phyloP scores from a whole-genome alignment of 345 rosid species.

The Hibiscus mutabilis region DNA sequence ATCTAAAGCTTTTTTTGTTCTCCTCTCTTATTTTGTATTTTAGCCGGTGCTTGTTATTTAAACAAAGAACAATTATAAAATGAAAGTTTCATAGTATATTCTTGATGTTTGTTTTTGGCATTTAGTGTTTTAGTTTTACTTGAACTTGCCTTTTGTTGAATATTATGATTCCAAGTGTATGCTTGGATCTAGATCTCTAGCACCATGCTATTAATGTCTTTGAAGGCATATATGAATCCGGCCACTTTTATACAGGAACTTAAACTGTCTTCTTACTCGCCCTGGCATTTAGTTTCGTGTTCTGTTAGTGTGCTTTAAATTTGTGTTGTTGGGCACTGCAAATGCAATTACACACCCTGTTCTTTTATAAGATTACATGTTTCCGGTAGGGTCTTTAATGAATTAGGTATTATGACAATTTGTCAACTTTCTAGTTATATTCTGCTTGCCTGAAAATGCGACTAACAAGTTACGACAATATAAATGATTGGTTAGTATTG shows the following conservation, averaged over 20 bases:
- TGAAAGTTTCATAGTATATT: constrained; percentile 12
- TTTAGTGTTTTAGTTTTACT: neutral
- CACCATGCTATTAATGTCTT: neutral
- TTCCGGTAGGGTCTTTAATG: neutral
- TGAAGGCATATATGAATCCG: neutral
- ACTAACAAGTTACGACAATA: too few species aligned
- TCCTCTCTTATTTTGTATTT: constrained; percentile 10
- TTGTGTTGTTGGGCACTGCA: neutral
- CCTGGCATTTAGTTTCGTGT: neutral
- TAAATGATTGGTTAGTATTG: neutral
- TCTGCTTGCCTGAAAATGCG: neutral
- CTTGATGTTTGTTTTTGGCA: constrained; percentile 2
- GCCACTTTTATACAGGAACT: neutral
- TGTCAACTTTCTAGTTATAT: neutral
- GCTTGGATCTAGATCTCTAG: neutral
- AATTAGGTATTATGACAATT: neutral
- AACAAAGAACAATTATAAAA: constrained; percentile 14
- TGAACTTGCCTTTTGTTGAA: neutral
- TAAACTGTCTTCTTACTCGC: neutral
- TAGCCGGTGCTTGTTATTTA: constrained; percentile 13
- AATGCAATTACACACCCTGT: neutral
- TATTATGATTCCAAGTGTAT: neutral
- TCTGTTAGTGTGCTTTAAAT: neutral
- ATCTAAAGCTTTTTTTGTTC: neutral
- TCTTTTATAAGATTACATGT: neutral